Evolutionary conservation across 306 rosid species (phyloP), one percentile per base, ranked within the genome.

Genomic region (Argentina anserina): DNA sequence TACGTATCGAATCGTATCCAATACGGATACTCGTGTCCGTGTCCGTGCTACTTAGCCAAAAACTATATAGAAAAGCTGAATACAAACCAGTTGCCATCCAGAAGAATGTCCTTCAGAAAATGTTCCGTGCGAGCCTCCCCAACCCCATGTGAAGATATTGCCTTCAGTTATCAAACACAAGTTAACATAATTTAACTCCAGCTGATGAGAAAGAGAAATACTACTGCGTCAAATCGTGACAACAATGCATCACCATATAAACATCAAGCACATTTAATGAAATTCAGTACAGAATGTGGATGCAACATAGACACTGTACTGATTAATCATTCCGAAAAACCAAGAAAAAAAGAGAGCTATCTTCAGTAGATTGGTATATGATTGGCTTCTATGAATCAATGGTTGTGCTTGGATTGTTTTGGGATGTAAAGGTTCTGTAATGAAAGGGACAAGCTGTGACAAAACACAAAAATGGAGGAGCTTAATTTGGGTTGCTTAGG

Each of bases 61-160:
- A 75, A 71, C 18, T 23, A 76, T 40, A 36, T 7, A 72, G 25
- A 78, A 80, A 64, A 82, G 71, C 67, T 43, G 78, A 78, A 76
- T 81, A 67, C 84, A 80, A 74, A 93, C 98, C 96, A 93, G 78
- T 84, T 93, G 98, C 69, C 97, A 97, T 62, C 93, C 96, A 1
- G 98, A 93, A 60, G 98, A 93, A 84, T 81, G 87, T 39, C 94
- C 97, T 40, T 79, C 96, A 31, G 96, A 87, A 81, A 93, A 90
- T 52, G 98, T 93, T 73, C 97, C 98, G 71, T 86, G 81, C 37
- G 98, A 89, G 79, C 98, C 98, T 79, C 97, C 97, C 98, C 98
- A 93, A 47, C 98, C 98, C 98, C 98, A 93, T 66, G 98, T 93
- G 85, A 87, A 93, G 65, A 93, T 69, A 21, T 79, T 81, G 62